Percentiles rank a stretch among this genome's conserved stretches.
These are phyloP conservation scores for Williopsis jadinii DNA, from an alignment of 1,139 yeast genomes.

Conservation along the genomic window DNA sequence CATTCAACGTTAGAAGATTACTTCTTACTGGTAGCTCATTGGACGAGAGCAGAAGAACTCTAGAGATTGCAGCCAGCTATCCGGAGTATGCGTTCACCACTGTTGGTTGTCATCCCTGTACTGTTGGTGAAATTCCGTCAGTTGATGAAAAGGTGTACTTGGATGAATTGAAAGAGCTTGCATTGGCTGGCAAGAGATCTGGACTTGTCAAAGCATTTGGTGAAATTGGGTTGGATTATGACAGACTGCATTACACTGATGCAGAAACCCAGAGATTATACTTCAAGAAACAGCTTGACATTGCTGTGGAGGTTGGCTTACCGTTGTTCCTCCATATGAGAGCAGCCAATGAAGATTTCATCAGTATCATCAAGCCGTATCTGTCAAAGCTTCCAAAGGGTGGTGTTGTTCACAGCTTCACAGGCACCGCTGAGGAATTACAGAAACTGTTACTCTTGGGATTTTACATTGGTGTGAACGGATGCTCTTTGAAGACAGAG, in stretches of 20 bases:
- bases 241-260: slow-evolving; percentile 71
- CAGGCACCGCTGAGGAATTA: slow-evolving; percentile 57
- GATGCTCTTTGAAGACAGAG: slow-evolving; percentile 79
- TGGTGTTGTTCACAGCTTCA: slow-evolving; percentile 84
- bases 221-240: slow-evolving; percentile 91
- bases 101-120: slow-evolving; percentile 93
- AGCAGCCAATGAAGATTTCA: slow-evolving; percentile 78
- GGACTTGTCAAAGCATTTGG: slow-evolving; percentile 76
- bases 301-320: slow-evolving; percentile 44
- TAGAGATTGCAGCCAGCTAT: slow-evolving; percentile 34
- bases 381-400: slow-evolving; percentile 29
- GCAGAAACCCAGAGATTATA: slow-evolving; percentile 58
- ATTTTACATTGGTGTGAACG: slow-evolving; percentile 77
- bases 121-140: slow-evolving; percentile 52
- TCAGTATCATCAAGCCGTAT: slow-evolving; percentile 52
- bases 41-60: slow-evolving; percentile 47
- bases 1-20: slow-evolving; percentile 59
- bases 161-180: slow-evolving; percentile 40
- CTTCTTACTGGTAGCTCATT: slow-evolving; percentile 80
- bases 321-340: slow-evolving; percentile 91
- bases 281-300: slow-evolving; percentile 65
- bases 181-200: slow-evolving; percentile 37
- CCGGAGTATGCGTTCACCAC: slow-evolving; percentile 50
- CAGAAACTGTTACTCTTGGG: slow-evolving; percentile 46
- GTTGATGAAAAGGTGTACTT: slow-evolving; percentile 34